phyloP scores from a whole-genome alignment of 495 filamentous ascomycete genomes.

The Neurospora sp. region DNA sequence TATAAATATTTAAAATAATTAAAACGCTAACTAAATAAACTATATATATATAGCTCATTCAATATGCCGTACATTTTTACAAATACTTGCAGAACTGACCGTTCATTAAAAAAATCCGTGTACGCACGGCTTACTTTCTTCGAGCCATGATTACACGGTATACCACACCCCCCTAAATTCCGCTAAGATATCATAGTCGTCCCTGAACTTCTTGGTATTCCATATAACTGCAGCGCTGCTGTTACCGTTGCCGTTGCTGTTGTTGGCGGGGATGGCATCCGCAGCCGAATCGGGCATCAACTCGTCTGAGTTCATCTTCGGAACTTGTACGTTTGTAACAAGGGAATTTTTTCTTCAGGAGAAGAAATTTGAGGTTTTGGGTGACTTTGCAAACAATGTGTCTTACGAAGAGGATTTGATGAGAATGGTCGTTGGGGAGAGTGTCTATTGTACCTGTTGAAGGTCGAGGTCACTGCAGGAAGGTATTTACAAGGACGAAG shows the following conservation, averaged over 20 bases:
- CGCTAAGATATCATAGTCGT: conserved; percentile 52
- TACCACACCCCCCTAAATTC: no score
- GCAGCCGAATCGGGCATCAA: conserved; percentile 14
- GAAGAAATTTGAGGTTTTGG: background rate
- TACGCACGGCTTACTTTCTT: no score
- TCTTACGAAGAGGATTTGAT: background rate
- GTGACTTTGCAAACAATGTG: background rate
- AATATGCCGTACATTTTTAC: no score
- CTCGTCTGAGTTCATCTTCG: conserved; percentile 18
- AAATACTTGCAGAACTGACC: no score
- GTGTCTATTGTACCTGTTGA: background rate
- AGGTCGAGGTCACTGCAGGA: background rate
- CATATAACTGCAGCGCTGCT: conserved; percentile 6
- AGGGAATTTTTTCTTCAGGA: background rate
- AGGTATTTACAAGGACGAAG: background rate
- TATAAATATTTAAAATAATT: no score
- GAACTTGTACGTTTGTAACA: background rate
- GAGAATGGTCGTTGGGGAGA: background rate
- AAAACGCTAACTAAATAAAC: no score
- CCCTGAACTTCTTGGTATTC: conserved; percentile 29
- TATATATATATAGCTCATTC: no score
- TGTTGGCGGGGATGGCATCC: background rate
- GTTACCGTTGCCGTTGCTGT: background rate
- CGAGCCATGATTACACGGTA: no score
- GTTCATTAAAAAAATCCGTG: no score